These are phyloP conservation scores for Sinapis alba DNA, from an alignment of 441 rosid species.

Conservation along the genomic window DNA sequence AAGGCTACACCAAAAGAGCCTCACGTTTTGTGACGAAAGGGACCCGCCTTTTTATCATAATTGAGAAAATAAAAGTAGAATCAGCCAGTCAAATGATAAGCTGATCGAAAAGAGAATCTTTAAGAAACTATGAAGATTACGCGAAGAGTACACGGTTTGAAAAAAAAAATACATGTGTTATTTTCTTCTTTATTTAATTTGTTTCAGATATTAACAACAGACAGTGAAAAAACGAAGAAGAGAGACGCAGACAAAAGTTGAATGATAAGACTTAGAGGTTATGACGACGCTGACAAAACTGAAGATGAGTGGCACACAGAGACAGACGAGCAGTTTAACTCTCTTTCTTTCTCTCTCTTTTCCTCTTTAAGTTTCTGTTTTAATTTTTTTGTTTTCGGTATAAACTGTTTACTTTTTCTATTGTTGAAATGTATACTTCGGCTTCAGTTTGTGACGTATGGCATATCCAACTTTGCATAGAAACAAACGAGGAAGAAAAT, in stretches of 20 bases:
- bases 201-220: constrained; percentile 12
- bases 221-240: constrained; percentile 4
- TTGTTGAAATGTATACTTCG: neutral
- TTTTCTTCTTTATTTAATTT: neutral
- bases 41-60: neutral
- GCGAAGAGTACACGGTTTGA: constrained; percentile 28
- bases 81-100: constrained; percentile 18
- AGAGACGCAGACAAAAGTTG: constrained; percentile 5
- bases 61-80: neutral
- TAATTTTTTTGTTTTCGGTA: neutral
- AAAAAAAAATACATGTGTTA: neutral
- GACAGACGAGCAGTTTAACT: constrained; percentile 23
- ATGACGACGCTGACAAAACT: constrained; percentile 35
- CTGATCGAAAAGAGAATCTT: neutral
- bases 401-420: neutral
- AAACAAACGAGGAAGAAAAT: constrained; percentile 3
- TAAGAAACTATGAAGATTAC: constrained; percentile 10
- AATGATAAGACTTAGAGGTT: neutral
- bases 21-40: neutral
- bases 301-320: constrained; percentile 34
- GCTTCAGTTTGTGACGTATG: constrained; percentile 21
- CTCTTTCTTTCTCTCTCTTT: constrained; percentile 10
- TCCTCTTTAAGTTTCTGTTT: neutral
- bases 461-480: constrained; percentile 1
- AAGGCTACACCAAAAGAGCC: constrained; percentile 9